Conservation (phyloP, 345 rosid species). For the Eucalyptus polybractea region DNA sequence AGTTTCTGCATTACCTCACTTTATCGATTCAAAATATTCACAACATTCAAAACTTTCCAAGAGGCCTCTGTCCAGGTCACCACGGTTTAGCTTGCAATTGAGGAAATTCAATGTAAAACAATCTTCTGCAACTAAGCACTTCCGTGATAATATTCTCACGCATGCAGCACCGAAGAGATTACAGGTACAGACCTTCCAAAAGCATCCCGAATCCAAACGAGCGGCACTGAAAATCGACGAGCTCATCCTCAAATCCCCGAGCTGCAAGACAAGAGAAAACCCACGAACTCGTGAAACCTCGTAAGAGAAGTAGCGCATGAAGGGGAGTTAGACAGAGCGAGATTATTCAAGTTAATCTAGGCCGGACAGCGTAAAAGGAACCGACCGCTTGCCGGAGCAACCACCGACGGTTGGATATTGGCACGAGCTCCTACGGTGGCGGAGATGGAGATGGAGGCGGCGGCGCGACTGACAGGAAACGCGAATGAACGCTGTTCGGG, state of each 20-base stretch:
- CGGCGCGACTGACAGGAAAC: neutral
- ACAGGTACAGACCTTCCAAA: constrained; percentile 27
- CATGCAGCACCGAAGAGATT: neutral
- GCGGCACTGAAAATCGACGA: constrained; percentile 12
- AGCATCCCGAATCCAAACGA: constrained; percentile 12
- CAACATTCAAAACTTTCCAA: neutral
- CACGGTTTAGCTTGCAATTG: neutral
- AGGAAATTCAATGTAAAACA: neutral
- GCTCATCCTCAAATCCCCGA: neutral
- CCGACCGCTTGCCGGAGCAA: neutral
- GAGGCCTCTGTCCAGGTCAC: neutral
- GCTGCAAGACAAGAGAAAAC: neutral
- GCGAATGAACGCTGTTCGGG: neutral
- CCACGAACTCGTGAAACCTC: neutral
- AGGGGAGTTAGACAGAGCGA: neutral
- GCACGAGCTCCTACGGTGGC: neutral
- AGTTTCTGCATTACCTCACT: neutral
- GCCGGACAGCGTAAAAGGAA: neutral
- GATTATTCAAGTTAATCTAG: neutral
- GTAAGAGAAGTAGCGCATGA: neutral
- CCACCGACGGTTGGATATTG: neutral
- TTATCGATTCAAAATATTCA: neutral
- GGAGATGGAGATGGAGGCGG: neutral
- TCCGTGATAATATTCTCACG: neutral
- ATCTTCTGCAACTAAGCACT: too few relatives aligned